A percentile compares a stretch with the other conserved stretches of the same genome.
Conservation (phyloP, 2,329 filamentous ascomycete species). For the Nigrograna mackinnonii region DNA sequence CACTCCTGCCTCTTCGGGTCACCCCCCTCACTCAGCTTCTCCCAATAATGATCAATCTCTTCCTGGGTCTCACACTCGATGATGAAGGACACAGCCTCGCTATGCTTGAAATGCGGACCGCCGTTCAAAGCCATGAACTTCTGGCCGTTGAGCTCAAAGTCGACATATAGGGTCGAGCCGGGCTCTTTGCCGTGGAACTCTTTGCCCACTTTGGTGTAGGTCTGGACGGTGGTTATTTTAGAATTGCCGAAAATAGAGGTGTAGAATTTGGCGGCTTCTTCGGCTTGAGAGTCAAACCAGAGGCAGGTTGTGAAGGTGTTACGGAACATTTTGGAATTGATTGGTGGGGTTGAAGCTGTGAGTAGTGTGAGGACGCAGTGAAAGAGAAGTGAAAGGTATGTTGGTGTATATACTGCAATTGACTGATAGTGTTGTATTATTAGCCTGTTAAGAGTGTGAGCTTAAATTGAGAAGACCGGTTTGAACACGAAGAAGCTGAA, state of each 20-base stretch:
- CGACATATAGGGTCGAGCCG: slow-evolving; percentile 39
- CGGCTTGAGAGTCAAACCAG: slow-evolving; percentile 48
- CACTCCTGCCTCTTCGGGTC: slow-evolving; percentile 42
- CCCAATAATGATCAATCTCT: slow-evolving; percentile 55
- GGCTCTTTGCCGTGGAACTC: slow-evolving; percentile 35
- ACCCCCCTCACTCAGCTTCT: slow-evolving; percentile 46
- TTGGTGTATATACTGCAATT: not conserved
- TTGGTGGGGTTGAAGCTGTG: not conserved
- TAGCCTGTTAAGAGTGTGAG: not conserved
- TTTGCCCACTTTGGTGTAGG: slow-evolving; percentile 32
- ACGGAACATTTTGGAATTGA: slow-evolving; percentile 6
- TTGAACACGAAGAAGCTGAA: not conserved
- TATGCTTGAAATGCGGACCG: slow-evolving; percentile 46
- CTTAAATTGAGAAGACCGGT: not conserved
- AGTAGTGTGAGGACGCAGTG: not conserved
- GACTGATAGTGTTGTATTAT: no score
- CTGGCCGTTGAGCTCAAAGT: slow-evolving; percentile 46
- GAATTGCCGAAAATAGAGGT: slow-evolving; percentile 47
- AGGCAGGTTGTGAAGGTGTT: slow-evolving; percentile 37
- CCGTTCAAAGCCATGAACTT: slow-evolving; percentile 50
- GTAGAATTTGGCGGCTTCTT: slow-evolving; percentile 49
- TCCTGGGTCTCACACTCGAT: slow-evolving; percentile 51
- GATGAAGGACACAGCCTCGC: slow-evolving; percentile 48
- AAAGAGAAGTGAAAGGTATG: slow-evolving; percentile 1
- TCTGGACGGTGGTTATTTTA: slow-evolving; percentile 36